Evolutionary conservation across 176 grass and related monocot species (phyloP).

Genomic region (Bromus sterilis): DNA sequence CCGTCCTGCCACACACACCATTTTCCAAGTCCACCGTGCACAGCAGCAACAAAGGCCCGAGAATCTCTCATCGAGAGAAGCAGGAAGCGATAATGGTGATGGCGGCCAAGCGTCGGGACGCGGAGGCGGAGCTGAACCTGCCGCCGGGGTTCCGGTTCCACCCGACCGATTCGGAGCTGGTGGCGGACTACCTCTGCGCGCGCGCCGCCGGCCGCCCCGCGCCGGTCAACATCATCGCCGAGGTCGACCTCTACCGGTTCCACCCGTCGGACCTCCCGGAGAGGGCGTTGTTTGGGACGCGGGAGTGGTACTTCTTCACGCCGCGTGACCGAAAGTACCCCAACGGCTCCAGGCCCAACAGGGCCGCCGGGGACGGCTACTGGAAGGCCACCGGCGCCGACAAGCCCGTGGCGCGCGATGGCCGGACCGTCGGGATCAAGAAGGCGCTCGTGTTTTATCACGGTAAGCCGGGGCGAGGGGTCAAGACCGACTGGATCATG

Average conservation of each 20-base stretch:
- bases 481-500: slow-evolving; percentile 97
- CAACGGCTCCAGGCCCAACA: slow-evolving; percentile 60
- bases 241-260: slow-evolving; percentile 78
- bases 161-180: slow-evolving; percentile 83
- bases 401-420: slow-evolving; percentile 28
- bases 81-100: neutral
- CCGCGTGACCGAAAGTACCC: slow-evolving; percentile 83
- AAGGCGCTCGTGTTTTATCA: slow-evolving; percentile 84
- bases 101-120: slow-evolving; percentile 27
- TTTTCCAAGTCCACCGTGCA: too few relatives aligned
- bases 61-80: neutral
- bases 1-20: too few relatives aligned
- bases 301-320: slow-evolving; percentile 97
- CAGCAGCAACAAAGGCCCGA: too few relatives aligned
- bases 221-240: slow-evolving; percentile 61
- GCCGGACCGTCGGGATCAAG: slow-evolving; percentile 47
- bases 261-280: slow-evolving; percentile 72
- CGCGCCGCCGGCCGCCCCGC: slow-evolving; percentile 12
- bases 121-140: slow-evolving; percentile 81
- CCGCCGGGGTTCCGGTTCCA: slow-evolving; percentile 82
- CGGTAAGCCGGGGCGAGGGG: slow-evolving; percentile 51
- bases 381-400: slow-evolving; percentile 94
- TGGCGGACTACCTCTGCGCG: slow-evolving; percentile 68
- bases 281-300: slow-evolving; percentile 54
- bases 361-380: slow-evolving; percentile 52